Percentiles rank a stretch among this genome's conserved stretches.
phyloP scores from a whole-genome alignment of 2,329 filamentous ascomycete species.

The Trichoderma asperellum region DNA sequence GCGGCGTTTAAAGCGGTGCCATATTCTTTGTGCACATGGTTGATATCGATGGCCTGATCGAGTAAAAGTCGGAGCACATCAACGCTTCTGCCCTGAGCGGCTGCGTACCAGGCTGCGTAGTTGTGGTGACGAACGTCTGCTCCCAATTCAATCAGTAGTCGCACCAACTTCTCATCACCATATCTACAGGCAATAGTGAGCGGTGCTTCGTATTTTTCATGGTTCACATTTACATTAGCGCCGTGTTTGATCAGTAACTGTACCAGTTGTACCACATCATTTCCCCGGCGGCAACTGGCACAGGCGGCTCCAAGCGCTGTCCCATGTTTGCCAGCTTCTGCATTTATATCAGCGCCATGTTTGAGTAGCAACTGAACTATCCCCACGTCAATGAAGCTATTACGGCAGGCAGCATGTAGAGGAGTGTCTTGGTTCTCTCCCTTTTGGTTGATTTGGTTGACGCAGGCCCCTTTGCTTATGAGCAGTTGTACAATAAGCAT shows the following conservation, averaged over 20 bases:
- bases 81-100: too few species aligned
- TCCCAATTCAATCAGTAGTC: neutral
- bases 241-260: neutral
- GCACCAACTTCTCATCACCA: too few species aligned
- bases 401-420: neutral
- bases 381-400: neutral
- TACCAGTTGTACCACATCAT: neutral
- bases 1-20: neutral
- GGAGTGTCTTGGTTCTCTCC: too few species aligned
- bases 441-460: too few species aligned
- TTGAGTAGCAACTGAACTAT: neutral
- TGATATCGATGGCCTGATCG: neutral
- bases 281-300: too few species aligned
- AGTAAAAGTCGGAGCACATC: too few species aligned
- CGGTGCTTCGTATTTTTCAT: too few species aligned
- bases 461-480: too few species aligned
- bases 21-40: neutral
- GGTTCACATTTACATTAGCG: neutral
- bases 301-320: too few species aligned
- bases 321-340: neutral
- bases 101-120: neutral
- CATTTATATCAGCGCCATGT: constrained; percentile 2
- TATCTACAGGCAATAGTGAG: too few species aligned
- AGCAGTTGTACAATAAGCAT: too few species aligned
- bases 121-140: neutral